A percentile compares a stretch with the other conserved stretches of the same genome.
phyloP scores from a whole-genome alignment of 345 rosid genomes.

The Salix udensis region DNA sequence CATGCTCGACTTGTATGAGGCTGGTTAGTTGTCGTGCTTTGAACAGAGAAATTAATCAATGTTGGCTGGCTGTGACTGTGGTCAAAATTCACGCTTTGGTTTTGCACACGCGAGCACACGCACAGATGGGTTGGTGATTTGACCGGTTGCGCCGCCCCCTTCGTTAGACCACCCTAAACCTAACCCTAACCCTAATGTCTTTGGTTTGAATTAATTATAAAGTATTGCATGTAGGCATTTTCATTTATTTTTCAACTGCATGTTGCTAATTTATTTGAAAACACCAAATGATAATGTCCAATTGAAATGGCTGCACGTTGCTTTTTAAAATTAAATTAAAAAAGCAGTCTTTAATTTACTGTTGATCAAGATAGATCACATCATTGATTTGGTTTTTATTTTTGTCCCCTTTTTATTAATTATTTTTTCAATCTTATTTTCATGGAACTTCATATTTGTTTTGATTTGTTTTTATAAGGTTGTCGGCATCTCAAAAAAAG shows the following conservation, averaged over 20 bases:
- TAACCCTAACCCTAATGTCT: too few relatives aligned
- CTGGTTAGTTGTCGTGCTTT: not conserved
- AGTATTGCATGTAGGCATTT: not conserved
- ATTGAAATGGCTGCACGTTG: not conserved
- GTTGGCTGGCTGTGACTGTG: not conserved
- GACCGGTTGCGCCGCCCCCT: not conserved
- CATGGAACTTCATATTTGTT: too few relatives aligned
- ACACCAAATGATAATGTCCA: not conserved
- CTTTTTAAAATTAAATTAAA: not conserved
- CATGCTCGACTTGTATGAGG: not conserved
- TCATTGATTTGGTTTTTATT: too few relatives aligned
- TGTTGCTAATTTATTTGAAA: not conserved
- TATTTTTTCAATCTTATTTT: too few relatives aligned
- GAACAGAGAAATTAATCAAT: not conserved
- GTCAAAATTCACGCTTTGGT: not conserved
- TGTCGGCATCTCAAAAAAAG: too few relatives aligned
- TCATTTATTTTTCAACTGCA: not conserved
- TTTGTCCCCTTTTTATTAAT: too few relatives aligned
- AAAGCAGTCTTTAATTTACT: too few relatives aligned
- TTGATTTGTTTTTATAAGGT: too few relatives aligned
- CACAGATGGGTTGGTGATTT: too few relatives aligned
- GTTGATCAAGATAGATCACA: too few relatives aligned
- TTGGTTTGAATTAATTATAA: too few relatives aligned
- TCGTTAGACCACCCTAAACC: not conserved
- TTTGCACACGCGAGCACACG: too few relatives aligned